Percentiles rank a stretch among this genome's conserved stretches.
phyloP scores from a whole-genome alignment of 2,329 filamentous ascomycete genomes.

The Diplocarpon mali region DNA sequence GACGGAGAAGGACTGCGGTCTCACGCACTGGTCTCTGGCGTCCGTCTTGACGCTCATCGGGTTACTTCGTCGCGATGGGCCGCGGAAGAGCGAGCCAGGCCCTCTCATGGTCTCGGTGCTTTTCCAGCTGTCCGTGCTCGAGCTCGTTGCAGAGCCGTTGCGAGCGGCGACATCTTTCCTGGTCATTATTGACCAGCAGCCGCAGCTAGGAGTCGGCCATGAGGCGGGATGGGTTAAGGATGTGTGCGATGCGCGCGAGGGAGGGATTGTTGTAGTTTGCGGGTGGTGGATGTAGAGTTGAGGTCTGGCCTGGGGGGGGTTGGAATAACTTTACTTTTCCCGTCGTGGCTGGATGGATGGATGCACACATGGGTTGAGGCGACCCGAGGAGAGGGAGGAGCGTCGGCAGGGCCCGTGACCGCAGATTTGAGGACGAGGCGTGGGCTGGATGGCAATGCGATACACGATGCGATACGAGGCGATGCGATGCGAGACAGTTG shows the following conservation, averaged over 20 bases:
- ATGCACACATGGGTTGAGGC: not conserved
- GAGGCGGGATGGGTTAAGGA: not conserved
- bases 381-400: not conserved
- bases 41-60: slow-evolving; percentile 45
- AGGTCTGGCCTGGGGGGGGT: no score
- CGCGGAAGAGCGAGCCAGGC: slow-evolving; percentile 22
- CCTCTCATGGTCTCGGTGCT: slow-evolving; percentile 51
- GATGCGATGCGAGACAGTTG: not conserved
- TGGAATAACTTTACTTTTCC: no score
- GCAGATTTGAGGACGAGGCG: not conserved
- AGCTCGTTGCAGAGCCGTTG: slow-evolving; percentile 54
- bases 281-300: no score
- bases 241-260: not conserved
- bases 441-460: not conserved
- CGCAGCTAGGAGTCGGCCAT: slow-evolving; percentile 23
- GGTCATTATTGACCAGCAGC: slow-evolving; percentile 42
- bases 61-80: slow-evolving; percentile 22
- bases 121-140: slow-evolving; percentile 54
- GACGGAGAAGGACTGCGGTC: not conserved
- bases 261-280: no score
- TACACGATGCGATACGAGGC: not conserved
- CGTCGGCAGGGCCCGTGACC: not conserved
- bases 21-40: slow-evolving; percentile 31
- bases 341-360: not conserved
- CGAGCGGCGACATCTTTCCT: slow-evolving; percentile 50